These are phyloP conservation scores for Rubroshorea leprosula DNA, from an alignment of 345 rosid genomes.

Conservation along the genomic window DNA sequence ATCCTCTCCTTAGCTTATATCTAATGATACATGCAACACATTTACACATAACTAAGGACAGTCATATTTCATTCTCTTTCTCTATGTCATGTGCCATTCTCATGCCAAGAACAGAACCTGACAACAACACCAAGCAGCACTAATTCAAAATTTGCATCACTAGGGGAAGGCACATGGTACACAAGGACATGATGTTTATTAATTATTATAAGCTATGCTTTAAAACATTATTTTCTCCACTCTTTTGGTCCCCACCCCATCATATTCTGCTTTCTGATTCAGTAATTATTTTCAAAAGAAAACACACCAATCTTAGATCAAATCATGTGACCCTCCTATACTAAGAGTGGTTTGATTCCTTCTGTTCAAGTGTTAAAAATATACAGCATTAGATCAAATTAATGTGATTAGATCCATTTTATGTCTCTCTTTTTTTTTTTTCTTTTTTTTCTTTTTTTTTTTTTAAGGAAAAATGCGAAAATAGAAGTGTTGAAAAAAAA, in stretches of 20 bases:
- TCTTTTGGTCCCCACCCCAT: not conserved
- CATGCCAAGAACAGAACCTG: not conserved
- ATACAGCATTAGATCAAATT: conserved; percentile 9
- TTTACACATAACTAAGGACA: not conserved
- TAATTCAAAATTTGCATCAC: not conserved
- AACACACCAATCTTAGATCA: conserved; percentile 17
- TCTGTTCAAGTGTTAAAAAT: conserved; percentile 5
- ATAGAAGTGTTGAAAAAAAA: too few relatives aligned
- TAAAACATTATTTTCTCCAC: not conserved
- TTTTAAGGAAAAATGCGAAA: too few relatives aligned
- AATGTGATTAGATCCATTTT: conserved; percentile 24
- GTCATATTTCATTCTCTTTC: not conserved
- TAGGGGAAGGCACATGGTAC: not conserved
- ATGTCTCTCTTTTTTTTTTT: not conserved
- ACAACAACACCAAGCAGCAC: conserved; percentile 9
- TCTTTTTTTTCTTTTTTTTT: not conserved
- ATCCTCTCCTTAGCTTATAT: too few relatives aligned
- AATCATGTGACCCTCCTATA: conserved; percentile 21
- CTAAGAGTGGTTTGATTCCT: conserved; percentile 11
- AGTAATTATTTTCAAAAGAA: not conserved
- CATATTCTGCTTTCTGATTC: not conserved
- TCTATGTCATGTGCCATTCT: conserved; percentile 14
- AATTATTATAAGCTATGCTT: not conserved
- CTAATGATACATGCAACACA: too few relatives aligned
- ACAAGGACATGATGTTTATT: not conserved